Percentiles rank a stretch among this genome's conserved stretches.
phyloP scores from a whole-genome alignment of 2,329 filamentous ascomycete genomes.

The Boeremia lycopersici region DNA sequence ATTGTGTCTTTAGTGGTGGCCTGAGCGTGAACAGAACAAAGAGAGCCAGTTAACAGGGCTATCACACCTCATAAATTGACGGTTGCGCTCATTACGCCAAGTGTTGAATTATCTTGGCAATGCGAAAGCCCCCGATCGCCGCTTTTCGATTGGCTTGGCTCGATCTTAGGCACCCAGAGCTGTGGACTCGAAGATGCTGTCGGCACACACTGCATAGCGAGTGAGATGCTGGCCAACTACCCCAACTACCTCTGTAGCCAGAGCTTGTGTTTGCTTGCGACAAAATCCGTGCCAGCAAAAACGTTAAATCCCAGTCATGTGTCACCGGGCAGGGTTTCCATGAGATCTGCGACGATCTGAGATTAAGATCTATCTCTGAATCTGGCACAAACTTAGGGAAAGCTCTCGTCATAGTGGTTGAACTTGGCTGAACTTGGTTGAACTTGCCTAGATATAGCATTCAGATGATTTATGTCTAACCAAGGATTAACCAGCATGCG shows the following conservation, averaged over 20 bases:
- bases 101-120: conserved; percentile 1
- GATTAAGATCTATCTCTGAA: not conserved
- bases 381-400: not conserved
- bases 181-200: not conserved
- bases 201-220: not conserved
- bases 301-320: not conserved
- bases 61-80: not conserved
- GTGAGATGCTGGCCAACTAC: not conserved
- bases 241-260: too few relatives aligned
- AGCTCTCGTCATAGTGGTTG: too few relatives aligned
- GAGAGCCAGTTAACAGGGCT: too few relatives aligned
- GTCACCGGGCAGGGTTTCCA: not conserved
- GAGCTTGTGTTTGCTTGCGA: not conserved
- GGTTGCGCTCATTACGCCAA: not conserved
- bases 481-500: not conserved
- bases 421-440: too few relatives aligned
- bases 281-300: not conserved
- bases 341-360: not conserved
- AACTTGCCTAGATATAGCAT: not conserved
- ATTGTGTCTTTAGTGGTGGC: too few relatives aligned
- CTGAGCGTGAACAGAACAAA: too few relatives aligned
- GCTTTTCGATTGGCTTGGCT: not conserved
- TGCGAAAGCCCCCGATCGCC: not conserved
- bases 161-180: not conserved
- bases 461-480: not conserved